These are phyloP conservation scores for Clonostachys byssicola DNA, from an alignment of 2,329 filamentous ascomycete species.

Conservation along the genomic window DNA sequence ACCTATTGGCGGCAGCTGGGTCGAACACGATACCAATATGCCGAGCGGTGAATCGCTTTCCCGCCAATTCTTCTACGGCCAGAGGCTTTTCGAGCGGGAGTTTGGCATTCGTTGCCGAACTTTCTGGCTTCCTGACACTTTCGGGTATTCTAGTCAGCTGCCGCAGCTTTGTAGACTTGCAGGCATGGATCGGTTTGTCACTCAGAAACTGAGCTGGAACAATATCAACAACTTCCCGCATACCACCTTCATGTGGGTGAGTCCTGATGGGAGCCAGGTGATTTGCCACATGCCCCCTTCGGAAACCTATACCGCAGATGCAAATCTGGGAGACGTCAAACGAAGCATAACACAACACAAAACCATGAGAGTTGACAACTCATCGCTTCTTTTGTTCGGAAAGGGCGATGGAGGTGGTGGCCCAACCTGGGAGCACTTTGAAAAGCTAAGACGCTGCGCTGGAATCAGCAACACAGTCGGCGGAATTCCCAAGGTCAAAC, in stretches of 20 bases:
- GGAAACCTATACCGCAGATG: conserved; percentile 92
- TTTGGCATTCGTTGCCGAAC: conserved; percentile 87
- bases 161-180: conserved; percentile 89
- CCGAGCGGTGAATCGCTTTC: conserved; percentile 92
- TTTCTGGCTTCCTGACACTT: conserved; percentile 98
- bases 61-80: conserved; percentile 91
- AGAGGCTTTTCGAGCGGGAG: conserved; percentile 88
- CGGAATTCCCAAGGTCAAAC: conserved; percentile 74
- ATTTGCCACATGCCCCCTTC: conserved; percentile 96
- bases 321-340: conserved; percentile 90
- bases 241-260: conserved; percentile 98
- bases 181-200: conserved; percentile 96
- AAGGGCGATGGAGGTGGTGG: conserved; percentile 96
- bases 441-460: conserved; percentile 89
- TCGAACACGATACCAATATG: conserved; percentile 97
- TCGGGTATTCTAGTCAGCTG: conserved; percentile 93
- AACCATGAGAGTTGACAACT: conserved; percentile 88
- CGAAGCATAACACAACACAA: conserved; percentile 91
- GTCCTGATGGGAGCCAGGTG: conserved; percentile 91
- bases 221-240: conserved; percentile 99
- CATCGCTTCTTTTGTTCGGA: conserved; percentile 88
- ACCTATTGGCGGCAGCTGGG: conserved; percentile 96
- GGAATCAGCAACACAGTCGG: conserved; percentile 87
- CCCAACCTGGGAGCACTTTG: conserved; percentile 87
- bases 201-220: conserved; percentile 99